Percentiles rank a stretch among this genome's conserved stretches.
Conservation (phyloP, 768 basidiomycete genomes). For the Pholiota microspora region DNA sequence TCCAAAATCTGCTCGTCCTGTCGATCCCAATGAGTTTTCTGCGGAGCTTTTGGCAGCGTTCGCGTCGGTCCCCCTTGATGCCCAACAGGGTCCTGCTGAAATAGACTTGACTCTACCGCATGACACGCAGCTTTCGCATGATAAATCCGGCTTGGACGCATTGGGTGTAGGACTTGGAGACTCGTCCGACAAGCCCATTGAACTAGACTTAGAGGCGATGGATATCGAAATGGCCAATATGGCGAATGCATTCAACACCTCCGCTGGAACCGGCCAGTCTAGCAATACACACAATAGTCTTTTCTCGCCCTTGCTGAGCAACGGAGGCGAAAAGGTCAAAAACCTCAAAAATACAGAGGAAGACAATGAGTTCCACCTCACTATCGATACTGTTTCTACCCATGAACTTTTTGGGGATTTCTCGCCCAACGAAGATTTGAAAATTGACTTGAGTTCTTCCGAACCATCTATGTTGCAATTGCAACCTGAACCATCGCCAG, state of each 20-base stretch:
- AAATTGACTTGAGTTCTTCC: conserved; percentile 6
- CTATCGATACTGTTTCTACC: conserved; percentile 16
- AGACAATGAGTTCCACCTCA: conserved; percentile 11
- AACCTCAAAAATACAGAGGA: conserved; percentile 6
- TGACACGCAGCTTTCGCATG: conserved; percentile 13
- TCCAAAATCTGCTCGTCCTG: conserved; percentile 70
- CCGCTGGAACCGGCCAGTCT: conserved; percentile 29
- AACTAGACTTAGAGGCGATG: conserved; percentile 69
- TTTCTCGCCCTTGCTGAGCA: conserved; percentile 43
- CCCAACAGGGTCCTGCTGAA: conserved; percentile 30
- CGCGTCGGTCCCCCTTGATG: conserved; percentile 32
- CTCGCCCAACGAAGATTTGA: conserved; percentile 12
- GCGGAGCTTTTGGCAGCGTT: conserved; percentile 69
- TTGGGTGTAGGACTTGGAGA: conserved; percentile 41
- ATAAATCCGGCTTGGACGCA: neutral
- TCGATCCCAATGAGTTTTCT: conserved; percentile 51
- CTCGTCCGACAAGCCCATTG: conserved; percentile 80
- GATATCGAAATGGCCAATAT: conserved; percentile 61
- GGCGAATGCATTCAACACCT: conserved; percentile 55
- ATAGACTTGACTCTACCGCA: conserved; percentile 58
- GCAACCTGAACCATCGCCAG: conserved; percentile 34
- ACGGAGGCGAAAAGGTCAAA: conserved; percentile 9
- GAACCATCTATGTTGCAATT: conserved; percentile 5
- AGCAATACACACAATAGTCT: conserved; percentile 38
- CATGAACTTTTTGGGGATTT: conserved; percentile 26